A percentile compares a stretch with the other conserved stretches of the same genome.
phyloP scores from a whole-genome alignment of 2,329 filamentous ascomycete genomes.

The Cytospora piceae region DNA sequence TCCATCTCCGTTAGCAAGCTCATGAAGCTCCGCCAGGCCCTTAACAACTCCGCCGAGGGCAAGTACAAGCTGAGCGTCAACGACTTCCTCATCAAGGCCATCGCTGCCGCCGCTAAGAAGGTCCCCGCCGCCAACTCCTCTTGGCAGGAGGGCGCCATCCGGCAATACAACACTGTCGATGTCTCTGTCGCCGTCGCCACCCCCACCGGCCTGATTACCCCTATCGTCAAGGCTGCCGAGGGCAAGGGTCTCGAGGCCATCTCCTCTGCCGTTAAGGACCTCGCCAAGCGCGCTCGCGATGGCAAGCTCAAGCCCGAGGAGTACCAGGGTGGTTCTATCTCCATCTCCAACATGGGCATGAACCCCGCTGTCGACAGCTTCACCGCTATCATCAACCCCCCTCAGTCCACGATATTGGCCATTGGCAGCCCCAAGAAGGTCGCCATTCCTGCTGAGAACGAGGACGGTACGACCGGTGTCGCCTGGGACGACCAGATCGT shows the following conservation, averaged over 20 bases:
- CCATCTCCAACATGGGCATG: slow-evolving; percentile 99
- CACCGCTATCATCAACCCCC: slow-evolving; percentile 98
- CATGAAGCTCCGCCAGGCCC: slow-evolving; percentile 89
- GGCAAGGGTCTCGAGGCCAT: slow-evolving; percentile 86
- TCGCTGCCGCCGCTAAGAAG: slow-evolving; percentile 85
- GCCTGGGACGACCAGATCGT: slow-evolving; percentile 98
- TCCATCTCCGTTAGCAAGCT: slow-evolving; percentile 93
- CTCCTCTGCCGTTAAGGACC: slow-evolving; percentile 88
- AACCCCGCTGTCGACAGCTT: slow-evolving; percentile 95
- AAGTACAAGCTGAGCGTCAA: slow-evolving; percentile 99
- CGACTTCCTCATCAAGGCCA: slow-evolving; percentile 98
- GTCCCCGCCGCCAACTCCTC: slow-evolving; percentile 95
- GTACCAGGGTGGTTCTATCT: slow-evolving; percentile 98
- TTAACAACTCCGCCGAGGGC: slow-evolving; percentile 87
- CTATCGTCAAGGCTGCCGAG: slow-evolving; percentile 90
- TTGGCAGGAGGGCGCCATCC: slow-evolving; percentile 89
- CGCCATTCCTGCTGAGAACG: slow-evolving; percentile 80
- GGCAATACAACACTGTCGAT: slow-evolving; percentile 90
- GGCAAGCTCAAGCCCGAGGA: slow-evolving; percentile 99
- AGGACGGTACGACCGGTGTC: slow-evolving; percentile 74
- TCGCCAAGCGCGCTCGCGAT: slow-evolving; percentile 93
- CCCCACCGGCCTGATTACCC: slow-evolving; percentile 91
- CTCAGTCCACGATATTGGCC: slow-evolving; percentile 92
- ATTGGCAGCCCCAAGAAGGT: slow-evolving; percentile 97
- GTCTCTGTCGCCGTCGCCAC: slow-evolving; percentile 96